Evolutionary conservation across 2,329 filamentous ascomycete genomes (phyloP), one percentile per base, ranked within the genome.

Genomic region (Fusarium irregulare): DNA sequence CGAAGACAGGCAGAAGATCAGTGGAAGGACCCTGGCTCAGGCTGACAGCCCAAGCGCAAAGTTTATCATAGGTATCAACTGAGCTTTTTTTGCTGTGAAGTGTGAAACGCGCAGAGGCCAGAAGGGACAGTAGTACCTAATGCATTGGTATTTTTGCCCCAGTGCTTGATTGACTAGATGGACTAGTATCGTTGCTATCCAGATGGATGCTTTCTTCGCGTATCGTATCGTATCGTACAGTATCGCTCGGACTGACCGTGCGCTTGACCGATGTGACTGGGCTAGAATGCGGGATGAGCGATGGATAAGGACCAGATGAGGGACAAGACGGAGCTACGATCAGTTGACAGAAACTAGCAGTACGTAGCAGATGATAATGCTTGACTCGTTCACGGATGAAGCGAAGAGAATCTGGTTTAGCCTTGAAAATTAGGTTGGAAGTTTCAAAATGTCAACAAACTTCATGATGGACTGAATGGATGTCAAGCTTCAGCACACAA

Each of bases 21-120:
- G 64, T 41, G 34, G 49, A 60, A 50, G 47, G 44, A 61, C 63
- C 67, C 59, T 51, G 45, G 49, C 51, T 54, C 42, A 40, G 25
- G 25, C 32, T 28, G 37, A 20, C 25, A 61, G n/a, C 23, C 49
- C 44, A 67, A 64, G 54, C 62, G 63, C 46, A 46, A 40, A 41
- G 18, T 44, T 59, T 46, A 59, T 49, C 34, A 44, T 34, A 30
- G 28, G 28, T 30, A 51, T 45, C 34, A 37, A 30, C 49, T 53
- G 49, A 42, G 21, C 23, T 53, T 53, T 44, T 41, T 13, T 20
- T 44, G 44, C 42, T 27, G 32, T 49, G 37, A 45, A 54, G 49
- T 27, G 32, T 54, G 42, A 46, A 55, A 48, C 48, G 30, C 32
- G 61, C 32, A 61, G 25, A 48, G 49, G 23, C 49, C 49, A 42